Base-by-base conservation (phyloP, 169 alveolate genomes). In the Theileria annulata region DNA sequence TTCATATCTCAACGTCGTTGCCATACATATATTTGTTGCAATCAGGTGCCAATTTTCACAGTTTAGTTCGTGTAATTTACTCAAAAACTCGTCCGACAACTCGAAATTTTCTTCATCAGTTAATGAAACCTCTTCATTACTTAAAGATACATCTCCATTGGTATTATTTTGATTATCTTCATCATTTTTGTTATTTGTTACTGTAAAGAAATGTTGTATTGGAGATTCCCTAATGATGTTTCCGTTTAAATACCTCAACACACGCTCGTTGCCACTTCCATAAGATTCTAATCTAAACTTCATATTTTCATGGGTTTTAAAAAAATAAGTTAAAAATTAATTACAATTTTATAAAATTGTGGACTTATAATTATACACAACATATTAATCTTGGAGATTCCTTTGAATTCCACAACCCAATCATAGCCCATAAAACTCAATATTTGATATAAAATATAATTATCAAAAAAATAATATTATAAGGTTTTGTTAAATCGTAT, bases 201-300 rank as follows among this genome's bases (percentile, higher is more conserved):
- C 75, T 42, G 80, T 82, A 48, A 76, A 82, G 71, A 62, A 71
- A 28, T 82, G 64, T 15, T 70, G 54, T 35, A 82, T n/a, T 9
- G 58, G 58, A 3, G 80, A 17, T 33, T 75, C 86, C 51, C 64
- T 51, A 47, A 82, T 67, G 15, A 77, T 77, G n/a, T 83, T 84
- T 62, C 92, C 93, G 37, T 85, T 84, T 62, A 87, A 56, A 75
- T 90, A 90, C 33, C 94, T 79, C 62, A 90, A 54, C 35, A 90
- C 83, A 56, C 90, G 75, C 49, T 80, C 73, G 58, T 90, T 93
- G 13, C 86, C 92, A 42, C 59, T 63, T 63, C 92, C 94, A 75
- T 90, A 90, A 28, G 92, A 63, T 33, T 90, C 94, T 3, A 82
- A 62, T 19, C 66, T 47, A 33, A 82, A 82, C 23, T 51, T 69